A percentile compares a stretch with the other conserved stretches of the same genome.
These are phyloP conservation scores for Zoysia japonica DNA, from an alignment of 176 grass and related monocot species.

Conservation along the genomic window DNA sequence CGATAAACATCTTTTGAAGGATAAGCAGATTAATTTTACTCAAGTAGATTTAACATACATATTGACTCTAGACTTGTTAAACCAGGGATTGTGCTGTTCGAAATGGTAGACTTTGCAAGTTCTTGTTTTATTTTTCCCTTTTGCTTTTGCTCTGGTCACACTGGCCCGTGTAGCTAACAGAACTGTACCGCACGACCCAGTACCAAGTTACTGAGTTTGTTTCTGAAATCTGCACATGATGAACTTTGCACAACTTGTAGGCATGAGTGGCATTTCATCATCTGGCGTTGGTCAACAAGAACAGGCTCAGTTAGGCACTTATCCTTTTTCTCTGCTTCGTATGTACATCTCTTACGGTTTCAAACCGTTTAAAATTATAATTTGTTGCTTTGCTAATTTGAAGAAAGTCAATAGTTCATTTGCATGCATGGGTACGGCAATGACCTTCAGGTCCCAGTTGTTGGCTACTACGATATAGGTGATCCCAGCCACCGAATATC, in stretches of 20 bases:
- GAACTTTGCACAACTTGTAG: slow-evolving; percentile 1
- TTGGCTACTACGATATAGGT: neutral
- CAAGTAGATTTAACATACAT: slow-evolving; percentile 18
- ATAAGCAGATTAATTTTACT: slow-evolving; percentile 30
- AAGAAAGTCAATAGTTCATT: neutral
- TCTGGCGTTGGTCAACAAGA: neutral
- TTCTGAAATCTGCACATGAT: slow-evolving; percentile 19
- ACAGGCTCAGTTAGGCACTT: neutral
- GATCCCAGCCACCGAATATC: neutral
- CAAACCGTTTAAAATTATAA: neutral
- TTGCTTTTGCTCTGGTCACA: neutral
- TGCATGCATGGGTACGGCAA: neutral
- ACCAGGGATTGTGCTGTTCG: slow-evolving; percentile 12
- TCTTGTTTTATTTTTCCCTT: neutral
- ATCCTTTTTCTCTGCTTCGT: neutral
- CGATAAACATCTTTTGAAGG: slow-evolving; percentile 29
- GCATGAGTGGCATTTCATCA: neutral
- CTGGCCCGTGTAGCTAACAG: neutral
- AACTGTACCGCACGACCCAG: neutral
- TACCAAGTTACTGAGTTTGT: slow-evolving; percentile 19
- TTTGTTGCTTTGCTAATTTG: neutral
- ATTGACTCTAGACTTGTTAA: slow-evolving; percentile 50
- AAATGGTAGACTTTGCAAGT: slow-evolving; percentile 13
- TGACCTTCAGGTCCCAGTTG: neutral
- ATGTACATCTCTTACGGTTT: neutral